These are phyloP conservation scores for Colletotrichum higginsianum DNA, from an alignment of 2,329 filamentous ascomycete species.

Conservation along the genomic window DNA sequence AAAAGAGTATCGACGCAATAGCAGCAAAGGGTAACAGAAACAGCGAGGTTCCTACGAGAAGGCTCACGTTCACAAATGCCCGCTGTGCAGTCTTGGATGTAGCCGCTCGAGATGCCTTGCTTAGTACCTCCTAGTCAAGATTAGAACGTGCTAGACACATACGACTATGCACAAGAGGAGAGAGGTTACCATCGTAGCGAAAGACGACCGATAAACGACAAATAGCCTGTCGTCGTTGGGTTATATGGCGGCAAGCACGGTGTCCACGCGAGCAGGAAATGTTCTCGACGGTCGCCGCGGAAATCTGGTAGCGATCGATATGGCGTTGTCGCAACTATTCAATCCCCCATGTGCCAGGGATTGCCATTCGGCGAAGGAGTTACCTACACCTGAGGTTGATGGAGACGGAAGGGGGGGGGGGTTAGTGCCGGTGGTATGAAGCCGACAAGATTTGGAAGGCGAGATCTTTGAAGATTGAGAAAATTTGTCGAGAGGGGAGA, in stretches of 20 bases:
- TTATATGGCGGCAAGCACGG: not conserved
- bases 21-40: constrained; percentile 64
- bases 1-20: constrained; percentile 67
- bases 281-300: not conserved
- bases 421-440: not conserved
- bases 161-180: not conserved
- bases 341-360: not conserved
- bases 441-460: not conserved
- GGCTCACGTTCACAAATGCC: constrained; percentile 61
- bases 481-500: not conserved
- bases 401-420: not conserved
- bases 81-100: constrained; percentile 68
- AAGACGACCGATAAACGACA: not conserved
- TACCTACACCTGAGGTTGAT: not conserved
- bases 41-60: constrained; percentile 60
- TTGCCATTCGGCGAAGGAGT: not conserved
- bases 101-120: constrained; percentile 52
- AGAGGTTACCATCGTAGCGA: not conserved
- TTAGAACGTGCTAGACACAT: not conserved
- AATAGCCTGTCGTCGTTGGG: not conserved
- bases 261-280: not conserved
- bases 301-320: not conserved
- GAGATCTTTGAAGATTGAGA: not conserved
- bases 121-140: constrained; percentile 31
- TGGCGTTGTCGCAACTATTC: not conserved